phyloP scores from a whole-genome alignment of 176 grass and related monocot genomes.

The Typha latifolia region DNA sequence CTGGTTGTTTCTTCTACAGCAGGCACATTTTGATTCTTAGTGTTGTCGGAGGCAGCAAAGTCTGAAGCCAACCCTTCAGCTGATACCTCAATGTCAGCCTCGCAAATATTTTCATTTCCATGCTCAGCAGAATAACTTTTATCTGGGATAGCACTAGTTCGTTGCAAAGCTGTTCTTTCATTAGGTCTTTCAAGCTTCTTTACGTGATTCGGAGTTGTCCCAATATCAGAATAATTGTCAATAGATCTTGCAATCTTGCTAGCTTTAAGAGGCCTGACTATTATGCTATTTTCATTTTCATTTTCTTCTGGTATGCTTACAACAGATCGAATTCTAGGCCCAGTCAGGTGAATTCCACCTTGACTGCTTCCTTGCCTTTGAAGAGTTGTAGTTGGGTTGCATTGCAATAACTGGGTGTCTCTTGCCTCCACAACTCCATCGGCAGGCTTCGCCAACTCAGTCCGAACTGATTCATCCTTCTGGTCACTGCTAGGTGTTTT shows the following conservation, averaged over 20 bases:
- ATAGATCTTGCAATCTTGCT: conserved; percentile 19
- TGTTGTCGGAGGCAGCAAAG: not conserved
- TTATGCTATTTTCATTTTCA: conserved; percentile 18
- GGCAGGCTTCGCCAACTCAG: conserved; percentile 3
- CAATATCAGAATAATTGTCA: conserved; percentile 22
- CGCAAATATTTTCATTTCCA: conserved; percentile 20
- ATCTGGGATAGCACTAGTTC: conserved; percentile 23
- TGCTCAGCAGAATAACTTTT: conserved; percentile 8
- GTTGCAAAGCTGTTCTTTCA: conserved; percentile 10
- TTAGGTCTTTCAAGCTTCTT: conserved; percentile 24
- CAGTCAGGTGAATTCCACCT: conserved; percentile 10
- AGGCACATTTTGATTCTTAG: not conserved
- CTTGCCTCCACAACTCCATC: not conserved
- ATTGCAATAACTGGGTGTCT: conserved; percentile 1
- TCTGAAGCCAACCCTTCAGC: not conserved
- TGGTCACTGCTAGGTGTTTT: conserved; percentile 21
- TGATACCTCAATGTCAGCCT: not conserved
- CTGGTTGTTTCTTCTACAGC: conserved; percentile 1
- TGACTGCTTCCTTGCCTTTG: conserved; percentile 25
- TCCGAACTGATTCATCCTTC: conserved; percentile 11
- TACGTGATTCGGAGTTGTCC: not conserved
- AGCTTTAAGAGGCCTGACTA: conserved; percentile 3
- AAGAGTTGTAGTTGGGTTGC: conserved; percentile 5
- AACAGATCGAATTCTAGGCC: conserved; percentile 58
- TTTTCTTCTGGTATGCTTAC: conserved; percentile 53